Percentiles rank a stretch among this genome's conserved stretches.
Conservation (phyloP, 2,329 filamentous ascomycete genomes). For the Microsporum ferrugineum region DNA sequence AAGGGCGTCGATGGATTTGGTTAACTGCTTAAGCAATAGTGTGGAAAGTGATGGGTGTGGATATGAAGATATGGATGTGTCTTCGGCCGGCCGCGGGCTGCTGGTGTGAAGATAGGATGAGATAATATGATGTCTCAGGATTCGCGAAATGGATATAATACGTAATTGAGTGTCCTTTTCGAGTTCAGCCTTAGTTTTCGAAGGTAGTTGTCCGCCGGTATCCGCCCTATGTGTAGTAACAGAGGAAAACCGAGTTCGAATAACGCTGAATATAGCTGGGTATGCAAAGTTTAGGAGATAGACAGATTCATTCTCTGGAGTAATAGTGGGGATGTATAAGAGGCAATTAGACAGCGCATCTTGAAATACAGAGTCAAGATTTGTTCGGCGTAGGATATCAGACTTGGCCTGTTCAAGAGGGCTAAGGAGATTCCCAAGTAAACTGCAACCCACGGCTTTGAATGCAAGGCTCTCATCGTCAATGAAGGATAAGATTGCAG, state of each 20-base stretch:
- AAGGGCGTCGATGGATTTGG: slow-evolving; percentile 22
- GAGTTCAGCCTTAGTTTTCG: slow-evolving; percentile 4
- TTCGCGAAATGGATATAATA: slow-evolving; percentile 16
- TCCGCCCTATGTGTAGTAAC: not conserved
- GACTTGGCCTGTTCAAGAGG: slow-evolving; percentile 27
- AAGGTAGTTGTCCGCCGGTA: no score
- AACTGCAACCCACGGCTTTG: slow-evolving; percentile 30
- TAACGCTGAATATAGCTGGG: slow-evolving; percentile 51
- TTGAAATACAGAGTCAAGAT: slow-evolving; percentile 36
- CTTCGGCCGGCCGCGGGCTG: slow-evolving; percentile 32
- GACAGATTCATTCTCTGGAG: slow-evolving; percentile 59
- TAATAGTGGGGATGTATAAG: slow-evolving; percentile 65
- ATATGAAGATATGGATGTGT: slow-evolving; percentile 37
- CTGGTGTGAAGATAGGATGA: slow-evolving; percentile 37
- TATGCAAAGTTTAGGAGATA: slow-evolving; percentile 55
- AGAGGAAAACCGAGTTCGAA: slow-evolving; percentile 30
- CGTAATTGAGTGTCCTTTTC: slow-evolving; percentile 17
- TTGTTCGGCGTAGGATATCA: slow-evolving; percentile 32
- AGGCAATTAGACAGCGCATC: slow-evolving; percentile 49
- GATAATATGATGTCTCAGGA: slow-evolving; percentile 27
- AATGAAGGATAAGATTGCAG: slow-evolving; percentile 33
- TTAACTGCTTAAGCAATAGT: slow-evolving; percentile 26
- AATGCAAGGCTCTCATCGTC: slow-evolving; percentile 30
- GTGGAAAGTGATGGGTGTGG: slow-evolving; percentile 40
- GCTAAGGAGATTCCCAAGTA: slow-evolving; percentile 27